These are phyloP conservation scores for Ustilago tritici DNA, from an alignment of 1,284 basidiomycete genomes.

Conservation along the genomic window DNA sequence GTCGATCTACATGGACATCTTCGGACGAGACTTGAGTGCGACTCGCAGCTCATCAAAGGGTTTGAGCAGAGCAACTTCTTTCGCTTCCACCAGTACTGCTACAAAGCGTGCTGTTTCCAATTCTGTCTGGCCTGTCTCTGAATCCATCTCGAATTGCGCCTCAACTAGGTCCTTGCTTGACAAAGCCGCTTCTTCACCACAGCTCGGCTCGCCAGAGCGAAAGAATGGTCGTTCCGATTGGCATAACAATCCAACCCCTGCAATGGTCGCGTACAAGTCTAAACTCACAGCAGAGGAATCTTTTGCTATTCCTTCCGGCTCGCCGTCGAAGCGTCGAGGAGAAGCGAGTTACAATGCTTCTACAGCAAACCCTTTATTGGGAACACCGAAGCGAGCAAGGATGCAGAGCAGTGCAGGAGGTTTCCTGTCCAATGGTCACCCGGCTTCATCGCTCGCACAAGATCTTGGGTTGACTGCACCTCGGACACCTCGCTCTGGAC, in stretches of 20 bases:
- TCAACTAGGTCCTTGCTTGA: slow-evolving; percentile 29
- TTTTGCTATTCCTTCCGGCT: slow-evolving; percentile 37
- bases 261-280: slow-evolving; percentile 40
- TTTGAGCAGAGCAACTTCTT: slow-evolving; percentile 20
- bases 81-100: slow-evolving; percentile 25
- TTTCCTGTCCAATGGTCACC: slow-evolving; percentile 57
- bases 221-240: slow-evolving; percentile 49
- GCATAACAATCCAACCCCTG: slow-evolving; percentile 53
- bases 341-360: slow-evolving; percentile 34
- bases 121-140: not conserved
- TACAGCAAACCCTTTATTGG: slow-evolving; percentile 14
- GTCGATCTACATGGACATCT: slow-evolving; percentile 50
- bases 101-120: slow-evolving; percentile 8
- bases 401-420: slow-evolving; percentile 35
- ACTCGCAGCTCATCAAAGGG: slow-evolving; percentile 15
- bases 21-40: slow-evolving; percentile 42
- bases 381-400: slow-evolving; percentile 22
- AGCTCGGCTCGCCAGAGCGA: slow-evolving; percentile 52
- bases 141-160: not conserved
- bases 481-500: slow-evolving; percentile 47
- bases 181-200: slow-evolving; percentile 48
- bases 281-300: slow-evolving; percentile 25
- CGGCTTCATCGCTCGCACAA: slow-evolving; percentile 58
- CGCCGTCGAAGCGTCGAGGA: slow-evolving; percentile 34
- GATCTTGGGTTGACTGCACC: slow-evolving; percentile 50